Base-by-base conservation (phyloP, 352 stramenopile genomes). In the Globisporangium acanthophoron region DNA sequence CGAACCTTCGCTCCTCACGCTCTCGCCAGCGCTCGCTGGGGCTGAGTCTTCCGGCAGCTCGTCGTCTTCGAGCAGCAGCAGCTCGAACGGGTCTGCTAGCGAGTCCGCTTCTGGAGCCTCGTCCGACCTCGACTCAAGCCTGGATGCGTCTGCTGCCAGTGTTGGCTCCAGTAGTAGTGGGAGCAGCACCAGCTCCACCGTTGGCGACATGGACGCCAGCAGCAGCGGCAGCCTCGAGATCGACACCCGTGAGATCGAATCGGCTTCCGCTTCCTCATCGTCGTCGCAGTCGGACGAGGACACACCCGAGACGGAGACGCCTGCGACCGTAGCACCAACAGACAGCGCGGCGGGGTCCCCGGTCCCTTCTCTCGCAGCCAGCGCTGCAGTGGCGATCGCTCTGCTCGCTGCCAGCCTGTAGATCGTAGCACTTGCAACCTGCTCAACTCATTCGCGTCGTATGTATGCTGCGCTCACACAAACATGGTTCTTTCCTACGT, bases 11-110 rank as follows among this genome's bases (percentile, higher is more conserved):
- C 43, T 48, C 18, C 49, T 44, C 49, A 54, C 45, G 29, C 62
- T 49, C 55, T 64, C 16, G 60, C 67, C 6, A 33, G 31, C 35
- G 6, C 46, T 44, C 20, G 15, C 37, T 35, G 50, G 40, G 65
- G 69, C 67, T 58, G 67, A 58, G n/a, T 73, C 70, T 13, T 73
- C 70, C 7, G 53, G 55, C 29, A 70, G 62, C 52, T 65, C 50
- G 5, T 70, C 62, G 21, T 56, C 65, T 13, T 59, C 55, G 33
- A n/a, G 27, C 7, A 50, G 20, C 41, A 54, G 46, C 24, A n/a
- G 6, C 27, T 20, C 24, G 15, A 20, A 11, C 9, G 46, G 24
- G 6, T 52, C 46, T n/a, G 24, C 46, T 37, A 35, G 21, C 9
- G 27, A 15, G 21, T 20, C 46, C 7, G 24, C 46, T 18, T 52